Conservation (phyloP, 306 rosid species). For the Quercus bicolor region DNA sequence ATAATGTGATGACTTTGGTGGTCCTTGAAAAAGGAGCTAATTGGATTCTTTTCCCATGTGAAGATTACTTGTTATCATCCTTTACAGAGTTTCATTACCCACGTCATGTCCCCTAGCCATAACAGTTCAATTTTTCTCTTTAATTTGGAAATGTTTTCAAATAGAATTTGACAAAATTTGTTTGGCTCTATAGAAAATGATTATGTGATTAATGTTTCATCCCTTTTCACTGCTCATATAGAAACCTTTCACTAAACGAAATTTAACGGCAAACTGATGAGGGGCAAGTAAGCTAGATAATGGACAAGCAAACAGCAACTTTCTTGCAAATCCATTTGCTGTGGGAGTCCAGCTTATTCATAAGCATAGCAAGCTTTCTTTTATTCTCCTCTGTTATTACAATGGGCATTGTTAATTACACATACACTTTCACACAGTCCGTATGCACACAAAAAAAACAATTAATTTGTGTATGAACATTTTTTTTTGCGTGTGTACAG, state of each 20-base stretch:
- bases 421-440: no score
- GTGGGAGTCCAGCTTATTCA: no score
- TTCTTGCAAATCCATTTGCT: no score
- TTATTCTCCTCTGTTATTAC: no score
- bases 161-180: background rate
- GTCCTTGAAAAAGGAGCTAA: background rate
- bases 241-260: background rate
- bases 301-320: no score
- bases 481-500: no score
- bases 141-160: background rate
- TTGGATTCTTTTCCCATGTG: slow-evolving; percentile 6
- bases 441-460: no score
- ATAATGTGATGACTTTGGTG: background rate
- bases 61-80: background rate
- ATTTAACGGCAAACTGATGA: background rate
- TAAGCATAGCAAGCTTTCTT: no score
- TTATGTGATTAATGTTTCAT: background rate
- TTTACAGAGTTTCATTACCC: background rate
- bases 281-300: background rate
- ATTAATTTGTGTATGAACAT: no score
- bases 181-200: background rate
- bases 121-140: background rate
- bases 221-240: background rate
- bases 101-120: background rate
- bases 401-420: no score